Conservation (phyloP, 371 early-diverging fungal species). For the Syncephalastrum contaminatum region DNA sequence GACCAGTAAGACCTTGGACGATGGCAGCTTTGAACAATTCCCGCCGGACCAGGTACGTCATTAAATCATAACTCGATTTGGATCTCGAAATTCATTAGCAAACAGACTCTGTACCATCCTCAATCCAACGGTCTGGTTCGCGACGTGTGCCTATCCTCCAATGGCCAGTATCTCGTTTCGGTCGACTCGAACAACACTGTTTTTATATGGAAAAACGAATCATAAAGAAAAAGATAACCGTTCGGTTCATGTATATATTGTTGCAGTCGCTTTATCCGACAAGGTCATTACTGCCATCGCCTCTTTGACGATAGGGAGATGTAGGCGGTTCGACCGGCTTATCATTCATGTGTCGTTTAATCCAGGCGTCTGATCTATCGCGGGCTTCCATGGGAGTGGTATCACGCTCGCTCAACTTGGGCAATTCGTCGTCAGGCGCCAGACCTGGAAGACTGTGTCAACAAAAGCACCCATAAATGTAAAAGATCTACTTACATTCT, state of each 20-base stretch:
- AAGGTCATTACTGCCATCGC: no score
- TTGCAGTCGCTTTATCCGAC: no score
- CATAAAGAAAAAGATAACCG: slow-evolving; percentile 1
- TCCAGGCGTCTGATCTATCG: slow-evolving; percentile 13
- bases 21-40: slow-evolving; percentile 32
- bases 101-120: slow-evolving; percentile 32
- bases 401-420: slow-evolving; percentile 1
- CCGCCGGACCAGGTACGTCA: slow-evolving; percentile 20
- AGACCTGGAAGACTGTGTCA: background rate
- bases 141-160: slow-evolving; percentile 34
- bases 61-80: background rate
- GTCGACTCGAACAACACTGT: slow-evolving; percentile 36
- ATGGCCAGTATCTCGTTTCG: slow-evolving; percentile 31
- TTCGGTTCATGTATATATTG: slow-evolving; percentile 8
- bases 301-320: no score
- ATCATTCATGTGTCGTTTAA: slow-evolving; percentile 8
- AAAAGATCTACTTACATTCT: background rate
- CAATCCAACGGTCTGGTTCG: slow-evolving; percentile 33
- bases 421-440: slow-evolving; percentile 6
- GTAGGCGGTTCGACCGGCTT: no score
- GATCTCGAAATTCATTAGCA: background rate
- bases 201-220: slow-evolving; percentile 31
- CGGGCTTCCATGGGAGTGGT: slow-evolving; percentile 8
- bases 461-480: background rate
- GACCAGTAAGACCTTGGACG: slow-evolving; percentile 29